Evolutionary conservation across 2,329 filamentous ascomycete species (phyloP).

Genomic region (Fusarium tjaetaba): DNA sequence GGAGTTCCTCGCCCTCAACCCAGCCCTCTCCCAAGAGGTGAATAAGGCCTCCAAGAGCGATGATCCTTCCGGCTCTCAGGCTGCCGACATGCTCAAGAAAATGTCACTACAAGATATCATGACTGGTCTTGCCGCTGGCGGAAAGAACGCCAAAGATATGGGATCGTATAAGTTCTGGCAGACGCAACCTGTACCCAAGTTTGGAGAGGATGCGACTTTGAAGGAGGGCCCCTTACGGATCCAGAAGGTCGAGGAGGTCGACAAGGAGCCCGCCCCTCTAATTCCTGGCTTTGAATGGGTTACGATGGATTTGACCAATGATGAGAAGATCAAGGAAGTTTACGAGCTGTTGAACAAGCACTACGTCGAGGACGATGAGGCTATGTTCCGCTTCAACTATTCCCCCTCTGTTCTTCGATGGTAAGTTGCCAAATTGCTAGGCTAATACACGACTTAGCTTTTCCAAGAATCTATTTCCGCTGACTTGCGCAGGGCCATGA

Average conservation of each 20-base stretch:
- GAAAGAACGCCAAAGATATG: slow-evolving; percentile 96
- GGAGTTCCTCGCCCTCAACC: slow-evolving; percentile 77
- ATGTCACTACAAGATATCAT: slow-evolving; percentile 77
- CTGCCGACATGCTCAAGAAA: slow-evolving; percentile 66
- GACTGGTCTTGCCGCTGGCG: slow-evolving; percentile 78
- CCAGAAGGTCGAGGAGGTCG: slow-evolving; percentile 80
- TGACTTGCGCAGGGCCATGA: slow-evolving; percentile 76
- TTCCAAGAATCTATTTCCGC: neutral
- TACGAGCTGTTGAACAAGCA: slow-evolving; percentile 92
- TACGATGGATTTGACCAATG: slow-evolving; percentile 83
- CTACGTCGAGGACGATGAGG: slow-evolving; percentile 97
- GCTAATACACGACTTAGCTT: neutral
- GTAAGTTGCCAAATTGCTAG: slow-evolving; percentile 57
- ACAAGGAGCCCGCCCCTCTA: slow-evolving; percentile 79
- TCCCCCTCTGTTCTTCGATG: slow-evolving; percentile 89
- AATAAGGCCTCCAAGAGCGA: slow-evolving; percentile 49
- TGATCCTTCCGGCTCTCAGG: slow-evolving; percentile 53
- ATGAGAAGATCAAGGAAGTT: slow-evolving; percentile 84
- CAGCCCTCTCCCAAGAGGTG: slow-evolving; percentile 72
- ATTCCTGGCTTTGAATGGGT: slow-evolving; percentile 93
- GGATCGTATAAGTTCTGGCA: slow-evolving; percentile 98
- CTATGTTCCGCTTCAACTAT: slow-evolving; percentile 98
- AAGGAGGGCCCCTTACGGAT: slow-evolving; percentile 86
- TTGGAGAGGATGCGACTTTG: slow-evolving; percentile 68
- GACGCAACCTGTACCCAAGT: slow-evolving; percentile 93